A percentile compares a stretch with the other conserved stretches of the same genome.
Evolutionary conservation across 495 filamentous ascomycete genomes (phyloP).

Genomic region (Rhypophila decipiens): DNA sequence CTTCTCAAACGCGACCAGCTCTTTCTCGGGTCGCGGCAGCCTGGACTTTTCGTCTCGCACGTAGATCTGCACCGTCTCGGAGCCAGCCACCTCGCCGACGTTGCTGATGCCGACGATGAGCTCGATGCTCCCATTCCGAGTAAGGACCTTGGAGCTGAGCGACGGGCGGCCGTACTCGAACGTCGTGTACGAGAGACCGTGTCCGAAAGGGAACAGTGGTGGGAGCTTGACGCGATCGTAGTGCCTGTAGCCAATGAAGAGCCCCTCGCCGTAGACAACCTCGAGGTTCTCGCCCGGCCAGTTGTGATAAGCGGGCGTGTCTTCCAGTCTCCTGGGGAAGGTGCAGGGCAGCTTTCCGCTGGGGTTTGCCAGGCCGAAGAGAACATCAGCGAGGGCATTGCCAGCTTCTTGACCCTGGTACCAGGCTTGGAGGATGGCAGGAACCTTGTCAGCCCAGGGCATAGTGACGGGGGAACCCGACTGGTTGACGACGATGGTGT

Average conservation of each 20-base stretch:
- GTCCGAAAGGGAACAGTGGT: constrained; percentile 73
- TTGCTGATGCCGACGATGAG: constrained; percentile 63
- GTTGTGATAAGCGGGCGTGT: constrained; percentile 79
- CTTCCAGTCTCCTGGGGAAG: constrained; percentile 66
- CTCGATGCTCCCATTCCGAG: constrained; percentile 49
- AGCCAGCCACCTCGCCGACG: constrained; percentile 55
- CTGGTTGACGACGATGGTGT: constrained; percentile 73
- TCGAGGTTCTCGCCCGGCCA: constrained; percentile 74
- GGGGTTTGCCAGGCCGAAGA: constrained; percentile 79
- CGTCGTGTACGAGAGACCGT: constrained; percentile 76
- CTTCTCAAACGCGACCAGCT: constrained; percentile 77
- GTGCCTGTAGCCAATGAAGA: constrained; percentile 79
- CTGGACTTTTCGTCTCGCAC: constrained; percentile 48
- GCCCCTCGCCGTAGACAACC: constrained; percentile 76
- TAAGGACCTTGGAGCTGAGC: constrained; percentile 42
- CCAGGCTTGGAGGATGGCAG: constrained; percentile 70
- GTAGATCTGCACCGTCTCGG: constrained; percentile 78
- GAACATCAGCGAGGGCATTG: constrained; percentile 74
- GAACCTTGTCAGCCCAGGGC: constrained; percentile 67
- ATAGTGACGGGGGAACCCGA: constrained; percentile 80
- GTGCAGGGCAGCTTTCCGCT: constrained; percentile 77
- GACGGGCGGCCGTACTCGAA: constrained; percentile 63
- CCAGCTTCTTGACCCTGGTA: constrained; percentile 86
- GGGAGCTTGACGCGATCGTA: constrained; percentile 64
- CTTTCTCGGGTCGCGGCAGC: constrained; percentile 65